Conservation (phyloP, 768 basidiomycete species). For the Suillus spraguei region DNA sequence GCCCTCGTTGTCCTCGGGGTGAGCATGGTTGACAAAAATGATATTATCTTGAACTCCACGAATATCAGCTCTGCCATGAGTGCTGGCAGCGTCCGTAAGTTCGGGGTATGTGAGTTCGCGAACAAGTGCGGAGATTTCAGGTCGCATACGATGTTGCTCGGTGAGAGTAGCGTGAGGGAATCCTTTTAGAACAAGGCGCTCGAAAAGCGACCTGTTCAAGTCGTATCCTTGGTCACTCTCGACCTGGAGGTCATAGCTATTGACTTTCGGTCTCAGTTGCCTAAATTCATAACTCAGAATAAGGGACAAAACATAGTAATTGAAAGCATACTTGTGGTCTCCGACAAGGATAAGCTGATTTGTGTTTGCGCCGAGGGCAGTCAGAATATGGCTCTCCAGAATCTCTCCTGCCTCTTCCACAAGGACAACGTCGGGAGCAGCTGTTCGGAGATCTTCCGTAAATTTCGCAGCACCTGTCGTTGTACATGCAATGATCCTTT, state of each 20-base stretch:
- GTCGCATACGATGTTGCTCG: slow-evolving; percentile 66
- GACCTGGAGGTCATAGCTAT: slow-evolving; percentile 57
- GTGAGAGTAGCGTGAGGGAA: slow-evolving; percentile 57
- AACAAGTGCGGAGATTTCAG: slow-evolving; percentile 61
- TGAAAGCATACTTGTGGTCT: slow-evolving; percentile 57
- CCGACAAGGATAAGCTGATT: slow-evolving; percentile 61
- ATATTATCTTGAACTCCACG: slow-evolving; percentile 56
- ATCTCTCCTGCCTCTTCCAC: slow-evolving; percentile 73
- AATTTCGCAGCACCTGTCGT: slow-evolving; percentile 67
- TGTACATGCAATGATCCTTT: slow-evolving; percentile 61
- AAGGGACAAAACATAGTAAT: background rate
- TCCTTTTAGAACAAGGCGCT: slow-evolving; percentile 56
- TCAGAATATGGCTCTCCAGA: slow-evolving; percentile 61
- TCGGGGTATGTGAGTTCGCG: slow-evolving; percentile 62
- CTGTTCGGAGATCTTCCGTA: slow-evolving; percentile 42
- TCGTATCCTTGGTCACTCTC: slow-evolving; percentile 67
- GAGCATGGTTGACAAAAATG: slow-evolving; percentile 55
- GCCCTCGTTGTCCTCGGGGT: slow-evolving; percentile 49
- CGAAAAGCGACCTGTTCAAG: slow-evolving; percentile 63
- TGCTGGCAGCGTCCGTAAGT: slow-evolving; percentile 51
- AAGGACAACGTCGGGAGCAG: slow-evolving; percentile 49
- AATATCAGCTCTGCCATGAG: slow-evolving; percentile 47
- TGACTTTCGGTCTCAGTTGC: slow-evolving; percentile 68
- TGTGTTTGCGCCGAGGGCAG: slow-evolving; percentile 46
- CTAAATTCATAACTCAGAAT: slow-evolving; percentile 30